Evolutionary conservation across 164 flowering plant species (phyloP).

Genomic region (Piper longum): DNA sequence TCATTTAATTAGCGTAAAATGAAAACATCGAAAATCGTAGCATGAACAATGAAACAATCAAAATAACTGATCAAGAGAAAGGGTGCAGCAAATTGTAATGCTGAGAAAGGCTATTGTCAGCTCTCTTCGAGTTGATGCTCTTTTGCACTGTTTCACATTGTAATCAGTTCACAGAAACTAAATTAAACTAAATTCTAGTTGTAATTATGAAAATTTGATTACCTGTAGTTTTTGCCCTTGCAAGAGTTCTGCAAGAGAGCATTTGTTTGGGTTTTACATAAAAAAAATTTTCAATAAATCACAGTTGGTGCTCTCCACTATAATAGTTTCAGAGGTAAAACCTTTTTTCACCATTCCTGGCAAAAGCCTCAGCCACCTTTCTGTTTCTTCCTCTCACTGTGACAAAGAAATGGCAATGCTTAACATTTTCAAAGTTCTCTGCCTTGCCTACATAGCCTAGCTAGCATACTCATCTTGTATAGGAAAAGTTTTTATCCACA

Average conservation of each 20-base stretch:
- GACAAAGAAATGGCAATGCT: not conserved
- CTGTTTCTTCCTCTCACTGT: conserved; percentile 98
- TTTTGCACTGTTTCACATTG: no score
- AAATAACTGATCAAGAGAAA: not conserved
- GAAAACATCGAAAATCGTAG: not conserved
- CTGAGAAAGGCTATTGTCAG: no score
- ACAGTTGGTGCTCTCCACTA: not conserved
- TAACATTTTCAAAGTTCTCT: not conserved
- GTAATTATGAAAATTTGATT: not conserved
- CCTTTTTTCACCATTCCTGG: conserved; percentile 78
- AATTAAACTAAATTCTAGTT: not conserved
- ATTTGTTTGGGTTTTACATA: not conserved
- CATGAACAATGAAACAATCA: not conserved
- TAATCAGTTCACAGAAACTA: no score
- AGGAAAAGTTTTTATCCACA: not conserved
- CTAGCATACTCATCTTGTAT: no score
- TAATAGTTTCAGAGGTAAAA: conserved; percentile 6
- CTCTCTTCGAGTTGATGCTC: no score
- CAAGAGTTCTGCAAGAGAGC: conserved; percentile 42
- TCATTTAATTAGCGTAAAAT: conserved; percentile 4
- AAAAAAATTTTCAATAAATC: not conserved
- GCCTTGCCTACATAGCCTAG: not conserved
- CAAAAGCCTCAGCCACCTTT: conserved; percentile 93
- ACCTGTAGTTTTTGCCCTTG: conserved; percentile 97
- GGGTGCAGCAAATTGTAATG: no score